phyloP scores from a whole-genome alignment of 2,329 filamentous ascomycete species.

The Camptophora hylomeconis region DNA sequence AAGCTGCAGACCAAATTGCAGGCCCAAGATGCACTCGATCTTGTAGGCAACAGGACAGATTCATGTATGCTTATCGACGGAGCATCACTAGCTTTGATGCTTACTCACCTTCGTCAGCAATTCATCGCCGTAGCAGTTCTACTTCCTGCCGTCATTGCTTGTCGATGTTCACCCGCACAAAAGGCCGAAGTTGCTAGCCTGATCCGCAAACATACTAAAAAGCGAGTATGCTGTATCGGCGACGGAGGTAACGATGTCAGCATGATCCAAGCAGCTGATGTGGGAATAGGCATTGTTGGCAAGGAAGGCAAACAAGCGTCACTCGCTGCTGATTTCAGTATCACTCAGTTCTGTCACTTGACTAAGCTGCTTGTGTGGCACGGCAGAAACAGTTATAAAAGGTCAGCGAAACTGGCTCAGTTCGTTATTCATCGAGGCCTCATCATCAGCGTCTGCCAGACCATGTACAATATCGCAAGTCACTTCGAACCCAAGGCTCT shows the following conservation, averaged over 20 bases:
- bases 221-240: conserved; percentile 92
- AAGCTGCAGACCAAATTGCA: conserved; percentile 72
- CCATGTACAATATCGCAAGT: conserved; percentile 89
- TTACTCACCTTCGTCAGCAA: conserved; percentile 66
- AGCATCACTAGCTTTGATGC: conserved; percentile 71
- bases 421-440: conserved; percentile 96
- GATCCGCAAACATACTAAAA: conserved; percentile 83
- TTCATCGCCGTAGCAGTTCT: conserved; percentile 83
- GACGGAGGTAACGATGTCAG: conserved; percentile 97
- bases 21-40: conserved; percentile 78
- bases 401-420: conserved; percentile 86
- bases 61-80: conserved; percentile 92
- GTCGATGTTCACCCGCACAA: conserved; percentile 90
- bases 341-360: conserved; percentile 87
- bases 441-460: conserved; percentile 92
- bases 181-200: conserved; percentile 88
- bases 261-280: conserved; percentile 98
- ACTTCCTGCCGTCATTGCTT: conserved; percentile 85
- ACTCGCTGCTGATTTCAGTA: conserved; percentile 90
- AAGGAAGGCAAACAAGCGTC: conserved; percentile 95
- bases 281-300: conserved; percentile 93
- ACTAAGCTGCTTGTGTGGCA: conserved; percentile 99
- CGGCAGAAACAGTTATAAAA: conserved; percentile 92
- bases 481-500: conserved; percentile 87
- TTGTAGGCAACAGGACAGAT: conserved; percentile 69